Evolutionary conservation across 2,329 filamentous ascomycete species (phyloP).

Genomic region (Pseudocercospora crystallina): DNA sequence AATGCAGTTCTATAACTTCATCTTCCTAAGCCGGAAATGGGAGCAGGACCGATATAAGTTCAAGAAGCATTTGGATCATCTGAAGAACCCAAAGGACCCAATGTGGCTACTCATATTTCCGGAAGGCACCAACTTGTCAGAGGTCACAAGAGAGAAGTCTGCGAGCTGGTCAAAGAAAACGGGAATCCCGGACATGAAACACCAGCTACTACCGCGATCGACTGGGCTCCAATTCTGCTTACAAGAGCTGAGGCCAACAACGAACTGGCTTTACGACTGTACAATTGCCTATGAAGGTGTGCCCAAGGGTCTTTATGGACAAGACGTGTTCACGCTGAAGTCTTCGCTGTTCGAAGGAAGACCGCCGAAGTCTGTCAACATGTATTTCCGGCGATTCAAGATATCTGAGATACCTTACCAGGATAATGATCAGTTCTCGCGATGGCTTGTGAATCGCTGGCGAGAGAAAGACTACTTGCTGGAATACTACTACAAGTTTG

Average conservation of each 20-base stretch:
- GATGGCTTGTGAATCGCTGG: conserved; percentile 85
- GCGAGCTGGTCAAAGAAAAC: conserved; percentile 74
- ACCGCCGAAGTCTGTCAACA: conserved; percentile 91
- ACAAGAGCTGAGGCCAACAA: conserved; percentile 68
- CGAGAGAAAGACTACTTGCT: conserved; percentile 87
- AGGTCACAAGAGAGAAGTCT: conserved; percentile 69
- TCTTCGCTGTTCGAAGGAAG: conserved; percentile 87
- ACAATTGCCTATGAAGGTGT: conserved; percentile 95
- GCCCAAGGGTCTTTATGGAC: conserved; percentile 78
- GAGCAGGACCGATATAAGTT: conserved; percentile 74
- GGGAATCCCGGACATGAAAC: conserved; percentile 69
- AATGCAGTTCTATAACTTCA: conserved; percentile 85
- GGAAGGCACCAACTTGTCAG: conserved; percentile 79
- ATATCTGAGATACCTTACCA: conserved; percentile 78
- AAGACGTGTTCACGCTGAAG: conserved; percentile 81
- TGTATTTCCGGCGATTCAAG: conserved; percentile 89
- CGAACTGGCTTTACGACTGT: conserved; percentile 87
- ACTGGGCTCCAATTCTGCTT: conserved; percentile 80
- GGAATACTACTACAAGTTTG: conserved; percentile 72
- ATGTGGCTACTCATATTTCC: conserved; percentile 92
- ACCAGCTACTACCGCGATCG: conserved; percentile 74
- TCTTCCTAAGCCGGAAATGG: conserved; percentile 91
- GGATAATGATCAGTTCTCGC: conserved; percentile 70
- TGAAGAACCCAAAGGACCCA: conserved; percentile 69
- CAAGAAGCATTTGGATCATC: conserved; percentile 68